Evolutionary conservation across 164 flowering plant species (phyloP).

Genomic region (Piper betle): DNA sequence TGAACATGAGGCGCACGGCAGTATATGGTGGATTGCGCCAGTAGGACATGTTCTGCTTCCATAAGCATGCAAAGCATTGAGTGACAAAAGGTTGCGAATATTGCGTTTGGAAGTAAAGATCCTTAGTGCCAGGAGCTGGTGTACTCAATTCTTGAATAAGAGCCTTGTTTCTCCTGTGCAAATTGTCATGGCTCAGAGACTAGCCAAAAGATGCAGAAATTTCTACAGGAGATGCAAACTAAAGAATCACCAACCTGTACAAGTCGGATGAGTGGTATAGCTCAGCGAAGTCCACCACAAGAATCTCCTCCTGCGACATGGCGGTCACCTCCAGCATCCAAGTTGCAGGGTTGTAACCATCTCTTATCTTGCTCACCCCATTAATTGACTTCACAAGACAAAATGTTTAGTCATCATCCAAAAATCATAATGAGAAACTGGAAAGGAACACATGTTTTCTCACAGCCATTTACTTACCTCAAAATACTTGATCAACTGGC

Average conservation of each 20-base stretch:
- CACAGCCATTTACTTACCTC: conserved; percentile 15
- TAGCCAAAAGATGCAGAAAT: not conserved
- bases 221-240: not conserved
- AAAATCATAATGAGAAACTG: not conserved
- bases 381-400: conserved; percentile 16
- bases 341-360: conserved; percentile 36
- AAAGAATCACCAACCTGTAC: conserved; percentile 11
- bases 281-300: conserved; percentile 20
- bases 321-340: conserved; percentile 38
- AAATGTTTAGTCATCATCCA: not conserved
- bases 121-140: conserved; percentile 31
- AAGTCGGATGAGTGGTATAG: conserved; percentile 26
- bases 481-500: conserved; percentile 28
- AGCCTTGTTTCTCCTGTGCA: conserved; percentile 41
- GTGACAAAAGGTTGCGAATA: conserved; percentile 32
- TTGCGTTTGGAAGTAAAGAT: conserved; percentile 30
- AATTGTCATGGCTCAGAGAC: not conserved
- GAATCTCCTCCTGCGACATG: conserved; percentile 20
- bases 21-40: conserved; percentile 49
- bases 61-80: conserved; percentile 44
- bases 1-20: conserved; percentile 40
- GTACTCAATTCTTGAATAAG: conserved; percentile 28
- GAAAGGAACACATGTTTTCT: not conserved
- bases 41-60: conserved; percentile 40
- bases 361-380: conserved; percentile 28